A percentile compares a stretch with the other conserved stretches of the same genome.
Evolutionary conservation across 192 early-diverging fungal species (phyloP).

Genomic region (Podila minutissima): DNA sequence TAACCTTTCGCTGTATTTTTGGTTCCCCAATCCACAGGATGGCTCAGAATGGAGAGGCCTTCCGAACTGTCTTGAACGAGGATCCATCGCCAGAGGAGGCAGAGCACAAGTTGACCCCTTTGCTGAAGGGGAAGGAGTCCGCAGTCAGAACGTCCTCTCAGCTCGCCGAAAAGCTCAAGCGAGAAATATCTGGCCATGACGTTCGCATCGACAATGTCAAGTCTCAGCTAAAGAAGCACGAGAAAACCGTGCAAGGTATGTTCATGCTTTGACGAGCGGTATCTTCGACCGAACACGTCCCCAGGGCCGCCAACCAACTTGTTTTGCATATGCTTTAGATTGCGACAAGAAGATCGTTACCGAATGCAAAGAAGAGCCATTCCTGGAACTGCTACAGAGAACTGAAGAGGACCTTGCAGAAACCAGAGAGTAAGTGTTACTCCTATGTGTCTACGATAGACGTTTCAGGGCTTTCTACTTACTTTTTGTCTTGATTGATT

Average conservation of each 20-base stretch:
- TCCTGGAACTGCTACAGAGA: slow-evolving; percentile 18
- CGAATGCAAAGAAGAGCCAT: slow-evolving; percentile 14
- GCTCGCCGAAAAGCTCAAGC: slow-evolving; percentile 12
- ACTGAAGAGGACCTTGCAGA: slow-evolving; percentile 53
- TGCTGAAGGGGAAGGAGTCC: slow-evolving; percentile 57
- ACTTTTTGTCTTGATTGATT: background rate
- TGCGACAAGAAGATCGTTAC: slow-evolving; percentile 6
- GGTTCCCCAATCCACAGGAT: slow-evolving; percentile 9
- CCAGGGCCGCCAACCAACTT: background rate
- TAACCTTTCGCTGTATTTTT: background rate
- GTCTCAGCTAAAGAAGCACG: slow-evolving; percentile 15
- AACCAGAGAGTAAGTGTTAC: slow-evolving; percentile 51
- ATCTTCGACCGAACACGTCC: background rate
- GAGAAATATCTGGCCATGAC: slow-evolving; percentile 11
- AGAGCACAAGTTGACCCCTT: slow-evolving; percentile 41
- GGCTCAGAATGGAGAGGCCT: slow-evolving; percentile 4
- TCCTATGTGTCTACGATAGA: background rate
- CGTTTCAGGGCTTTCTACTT: background rate
- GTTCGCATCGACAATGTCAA: slow-evolving; percentile 21
- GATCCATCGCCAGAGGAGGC: slow-evolving; percentile 9
- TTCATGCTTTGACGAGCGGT: slow-evolving; percentile 9
- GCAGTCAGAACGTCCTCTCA: slow-evolving; percentile 51
- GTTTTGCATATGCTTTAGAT: background rate
- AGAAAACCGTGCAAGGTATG: slow-evolving; percentile 55
- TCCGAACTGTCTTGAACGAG: slow-evolving; percentile 4